Conservation (phyloP, 345 rosid species). For the Camelina sativa region DNA sequence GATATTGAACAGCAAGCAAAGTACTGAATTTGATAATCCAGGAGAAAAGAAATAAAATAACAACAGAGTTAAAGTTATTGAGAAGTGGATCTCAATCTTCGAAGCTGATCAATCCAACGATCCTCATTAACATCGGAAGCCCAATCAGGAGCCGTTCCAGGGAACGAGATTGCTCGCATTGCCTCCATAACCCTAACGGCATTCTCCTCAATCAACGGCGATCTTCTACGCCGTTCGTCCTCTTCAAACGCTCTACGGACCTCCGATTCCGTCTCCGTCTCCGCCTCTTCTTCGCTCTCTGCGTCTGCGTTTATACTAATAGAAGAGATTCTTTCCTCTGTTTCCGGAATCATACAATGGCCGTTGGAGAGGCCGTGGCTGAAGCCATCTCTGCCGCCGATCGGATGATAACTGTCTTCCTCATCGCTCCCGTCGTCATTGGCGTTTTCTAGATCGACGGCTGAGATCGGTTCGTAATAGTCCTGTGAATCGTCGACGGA, state of each 20-base stretch:
- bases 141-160: conserved; percentile 82
- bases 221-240: conserved; percentile 75
- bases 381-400: conserved; percentile 4
- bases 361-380: conserved; percentile 52
- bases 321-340: conserved; percentile 58
- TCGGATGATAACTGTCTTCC: conserved; percentile 34
- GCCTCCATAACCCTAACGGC: conserved; percentile 77
- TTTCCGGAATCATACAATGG: conserved; percentile 36
- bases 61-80: background rate
- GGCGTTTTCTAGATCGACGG: conserved; percentile 49
- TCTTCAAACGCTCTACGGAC: conserved; percentile 65
- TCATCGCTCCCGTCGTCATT: conserved; percentile 37
- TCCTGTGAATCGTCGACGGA: conserved; percentile 54
- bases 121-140: conserved; percentile 63
- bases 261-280: conserved; percentile 48
- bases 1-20: background rate
- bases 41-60: background rate
- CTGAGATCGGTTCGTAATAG: conserved; percentile 88
- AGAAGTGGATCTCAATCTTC: conserved; percentile 56
- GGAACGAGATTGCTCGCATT: conserved; percentile 80
- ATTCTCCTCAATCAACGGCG: conserved; percentile 66
- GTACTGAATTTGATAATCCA: background rate
- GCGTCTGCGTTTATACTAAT: conserved; percentile 49
- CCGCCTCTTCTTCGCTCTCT: conserved; percentile 55
- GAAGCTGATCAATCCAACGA: conserved; percentile 77